phyloP scores from a whole-genome alignment of 192 early-diverging fungal species.

The Entomortierella beljakovae region DNA sequence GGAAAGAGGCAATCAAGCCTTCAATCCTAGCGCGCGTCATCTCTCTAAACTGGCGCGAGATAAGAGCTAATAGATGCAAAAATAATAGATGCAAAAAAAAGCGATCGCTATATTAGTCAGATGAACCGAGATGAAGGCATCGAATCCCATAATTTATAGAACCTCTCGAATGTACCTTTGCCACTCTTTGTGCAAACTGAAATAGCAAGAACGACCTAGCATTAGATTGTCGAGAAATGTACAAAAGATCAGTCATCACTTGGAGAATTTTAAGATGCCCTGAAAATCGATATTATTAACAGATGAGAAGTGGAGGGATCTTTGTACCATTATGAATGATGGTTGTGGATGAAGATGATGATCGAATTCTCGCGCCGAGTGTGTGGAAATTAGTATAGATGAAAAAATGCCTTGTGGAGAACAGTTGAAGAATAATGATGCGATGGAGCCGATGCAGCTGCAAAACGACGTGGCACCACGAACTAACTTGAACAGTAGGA shows the following conservation, averaged over 20 bases:
- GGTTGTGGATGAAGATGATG: neutral
- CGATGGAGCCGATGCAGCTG: neutral
- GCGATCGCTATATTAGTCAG: neutral
- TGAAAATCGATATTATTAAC: neutral
- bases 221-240: neutral
- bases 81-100: neutral
- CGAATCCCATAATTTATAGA: neutral
- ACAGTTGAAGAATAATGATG: neutral
- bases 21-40: constrained; percentile 98
- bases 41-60: constrained; percentile 97
- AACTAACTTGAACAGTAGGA: no score
- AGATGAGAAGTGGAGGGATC: neutral
- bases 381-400: neutral
- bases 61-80: constrained; percentile 65
- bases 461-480: constrained; percentile 3
- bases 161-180: constrained; percentile 74
- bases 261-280: neutral
- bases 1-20: constrained; percentile 95
- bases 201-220: constrained; percentile 90
- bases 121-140: neutral
- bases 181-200: constrained; percentile 93
- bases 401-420: neutral
- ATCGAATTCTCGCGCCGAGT: neutral
- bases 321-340: neutral
- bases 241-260: neutral